phyloP scores from a whole-genome alignment of 768 basidiomycete species.

The Kwoniella europaea region DNA sequence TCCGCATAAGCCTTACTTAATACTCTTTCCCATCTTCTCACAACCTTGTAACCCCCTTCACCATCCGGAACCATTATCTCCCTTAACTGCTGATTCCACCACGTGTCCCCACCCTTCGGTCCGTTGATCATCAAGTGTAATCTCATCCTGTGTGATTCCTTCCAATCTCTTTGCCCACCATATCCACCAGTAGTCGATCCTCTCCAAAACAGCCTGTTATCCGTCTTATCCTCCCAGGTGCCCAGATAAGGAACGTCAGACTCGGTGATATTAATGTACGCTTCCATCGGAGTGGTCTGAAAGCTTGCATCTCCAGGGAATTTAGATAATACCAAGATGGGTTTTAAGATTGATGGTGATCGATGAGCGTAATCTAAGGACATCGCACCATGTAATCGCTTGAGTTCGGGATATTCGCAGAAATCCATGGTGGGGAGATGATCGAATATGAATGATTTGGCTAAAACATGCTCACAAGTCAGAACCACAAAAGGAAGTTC shows the following conservation, averaged over 20 bases:
- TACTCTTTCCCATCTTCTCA: slow-evolving; percentile 36
- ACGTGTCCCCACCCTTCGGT: slow-evolving; percentile 54
- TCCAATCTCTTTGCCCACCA: slow-evolving; percentile 58
- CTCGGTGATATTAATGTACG: slow-evolving; percentile 50
- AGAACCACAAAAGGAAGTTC: background rate
- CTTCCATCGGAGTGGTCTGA: slow-evolving; percentile 54
- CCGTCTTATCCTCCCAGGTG: slow-evolving; percentile 59
- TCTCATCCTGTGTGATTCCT: slow-evolving; percentile 58
- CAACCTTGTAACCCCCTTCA: slow-evolving; percentile 40
- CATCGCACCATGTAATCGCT: slow-evolving; percentile 57
- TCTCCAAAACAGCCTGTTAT: slow-evolving; percentile 60
- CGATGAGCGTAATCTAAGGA: slow-evolving; percentile 52
- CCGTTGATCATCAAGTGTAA: slow-evolving; percentile 60
- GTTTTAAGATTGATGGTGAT: slow-evolving; percentile 52
- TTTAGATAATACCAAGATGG: slow-evolving; percentile 55
- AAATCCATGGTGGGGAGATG: slow-evolving; percentile 56
- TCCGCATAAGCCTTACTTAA: slow-evolving; percentile 69
- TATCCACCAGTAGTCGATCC: slow-evolving; percentile 61
- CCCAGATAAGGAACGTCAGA: slow-evolving; percentile 35
- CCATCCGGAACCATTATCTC: slow-evolving; percentile 57
- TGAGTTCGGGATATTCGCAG: slow-evolving; percentile 54
- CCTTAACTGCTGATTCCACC: slow-evolving; percentile 52
- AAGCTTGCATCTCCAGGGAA: slow-evolving; percentile 53
- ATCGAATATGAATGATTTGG: slow-evolving; percentile 54
- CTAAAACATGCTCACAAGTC: slow-evolving; percentile 3